Evolutionary conservation across 2,329 filamentous ascomycete genomes (phyloP).

Genomic region (Aspergillus ibericus): DNA sequence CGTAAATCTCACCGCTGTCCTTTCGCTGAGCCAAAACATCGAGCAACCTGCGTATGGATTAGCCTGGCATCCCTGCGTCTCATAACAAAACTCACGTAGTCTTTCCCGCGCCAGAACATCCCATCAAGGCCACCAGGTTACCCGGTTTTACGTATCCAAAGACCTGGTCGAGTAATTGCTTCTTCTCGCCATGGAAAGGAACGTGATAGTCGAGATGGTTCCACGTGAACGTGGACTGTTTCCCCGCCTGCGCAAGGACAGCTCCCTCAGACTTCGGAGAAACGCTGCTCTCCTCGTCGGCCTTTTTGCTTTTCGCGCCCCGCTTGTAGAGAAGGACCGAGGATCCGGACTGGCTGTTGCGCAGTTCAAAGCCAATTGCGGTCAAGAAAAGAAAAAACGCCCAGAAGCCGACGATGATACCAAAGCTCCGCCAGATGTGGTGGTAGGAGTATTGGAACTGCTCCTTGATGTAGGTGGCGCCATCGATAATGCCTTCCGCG

Average conservation of each 20-base stretch:
- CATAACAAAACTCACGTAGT: slow-evolving; percentile 35
- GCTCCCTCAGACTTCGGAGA: background rate
- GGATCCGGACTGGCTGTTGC: slow-evolving; percentile 31
- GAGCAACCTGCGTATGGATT: slow-evolving; percentile 34
- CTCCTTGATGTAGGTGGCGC: slow-evolving; percentile 54
- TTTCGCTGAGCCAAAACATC: slow-evolving; percentile 47
- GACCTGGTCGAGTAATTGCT: slow-evolving; percentile 58
- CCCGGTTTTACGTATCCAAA: slow-evolving; percentile 73
- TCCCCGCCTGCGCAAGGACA: slow-evolving; percentile 53
- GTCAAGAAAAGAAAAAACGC: slow-evolving; percentile 72
- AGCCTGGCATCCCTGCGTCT: background rate
- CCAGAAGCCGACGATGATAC: slow-evolving; percentile 74
- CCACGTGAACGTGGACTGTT: slow-evolving; percentile 75
- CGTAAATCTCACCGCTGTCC: slow-evolving; percentile 44
- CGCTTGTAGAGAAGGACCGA: slow-evolving; percentile 37
- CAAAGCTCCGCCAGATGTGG: slow-evolving; percentile 71
- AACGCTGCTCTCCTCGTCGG: slow-evolving; percentile 2
- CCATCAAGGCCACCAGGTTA: slow-evolving; percentile 75
- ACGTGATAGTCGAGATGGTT: slow-evolving; percentile 74
- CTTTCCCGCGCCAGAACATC: slow-evolving; percentile 70
- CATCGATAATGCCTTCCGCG: slow-evolving; percentile 42
- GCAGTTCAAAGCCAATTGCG: slow-evolving; percentile 70
- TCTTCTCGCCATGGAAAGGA: slow-evolving; percentile 44
- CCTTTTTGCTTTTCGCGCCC: slow-evolving; percentile 25
- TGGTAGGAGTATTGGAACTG: slow-evolving; percentile 55